A percentile compares a stretch with the other conserved stretches of the same genome.
Conservation (phyloP, 2,329 filamentous ascomycete genomes). For the Tolypocladium amazonense region DNA sequence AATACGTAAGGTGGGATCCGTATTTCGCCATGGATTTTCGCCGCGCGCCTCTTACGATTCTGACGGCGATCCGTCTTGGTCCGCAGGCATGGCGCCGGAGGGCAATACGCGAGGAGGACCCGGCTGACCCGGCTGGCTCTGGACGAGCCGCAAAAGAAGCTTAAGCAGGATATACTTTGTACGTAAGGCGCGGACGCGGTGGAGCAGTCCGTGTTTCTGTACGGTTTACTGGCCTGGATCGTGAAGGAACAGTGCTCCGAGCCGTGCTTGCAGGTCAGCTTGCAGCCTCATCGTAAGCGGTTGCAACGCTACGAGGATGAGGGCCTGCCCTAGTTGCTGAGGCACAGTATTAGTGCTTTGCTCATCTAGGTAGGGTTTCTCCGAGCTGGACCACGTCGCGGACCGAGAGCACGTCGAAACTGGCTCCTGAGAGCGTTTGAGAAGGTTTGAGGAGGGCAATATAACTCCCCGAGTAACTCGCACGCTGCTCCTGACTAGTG, state of each 20-base stretch:
- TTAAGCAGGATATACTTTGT: not conserved
- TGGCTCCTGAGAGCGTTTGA: conserved; percentile 5
- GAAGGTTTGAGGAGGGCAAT: conserved; percentile 3
- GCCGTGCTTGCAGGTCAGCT: not conserved
- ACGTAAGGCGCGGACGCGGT: not conserved
- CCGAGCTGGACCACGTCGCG: not conserved
- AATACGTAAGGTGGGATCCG: too few species aligned
- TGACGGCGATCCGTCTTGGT: not conserved
- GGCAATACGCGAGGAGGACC: not conserved
- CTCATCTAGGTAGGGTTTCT: not conserved
- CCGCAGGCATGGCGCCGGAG: not conserved
- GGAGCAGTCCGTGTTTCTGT: not conserved
- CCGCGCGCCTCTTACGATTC: not conserved
- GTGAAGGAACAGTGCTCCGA: not conserved
- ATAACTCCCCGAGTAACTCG: not conserved
- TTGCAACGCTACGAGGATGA: not conserved
- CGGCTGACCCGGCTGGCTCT: not conserved
- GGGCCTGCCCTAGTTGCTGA: too few species aligned
- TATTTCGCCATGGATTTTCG: not conserved
- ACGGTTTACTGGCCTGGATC: not conserved
- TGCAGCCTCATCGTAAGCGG: not conserved
- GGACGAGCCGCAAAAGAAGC: not conserved
- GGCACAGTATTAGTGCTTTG: not conserved
- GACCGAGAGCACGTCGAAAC: too few species aligned
- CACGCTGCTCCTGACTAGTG: not conserved